Base-by-base conservation (phyloP, 352 stramenopile species). In the Pythium brassicae region DNA sequence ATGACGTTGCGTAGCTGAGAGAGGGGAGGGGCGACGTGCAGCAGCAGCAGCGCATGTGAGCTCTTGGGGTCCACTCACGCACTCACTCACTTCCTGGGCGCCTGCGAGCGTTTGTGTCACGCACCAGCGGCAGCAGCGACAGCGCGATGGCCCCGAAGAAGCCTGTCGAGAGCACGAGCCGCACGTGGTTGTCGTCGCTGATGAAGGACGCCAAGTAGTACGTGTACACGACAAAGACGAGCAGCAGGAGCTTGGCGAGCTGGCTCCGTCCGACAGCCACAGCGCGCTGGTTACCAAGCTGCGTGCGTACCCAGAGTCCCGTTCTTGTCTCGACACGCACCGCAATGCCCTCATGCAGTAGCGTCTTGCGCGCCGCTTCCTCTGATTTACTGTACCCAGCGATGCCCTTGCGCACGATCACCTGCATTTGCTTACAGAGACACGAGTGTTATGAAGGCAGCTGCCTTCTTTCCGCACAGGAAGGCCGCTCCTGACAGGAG, bases 151-250 rank as follows among this genome's bases (percentile, higher is more conserved):
- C 76, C n/a, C 74, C 39, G 57, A 86, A 88, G 68, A 90, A 90
- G n/a, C 77, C 79, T 0, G 75, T 74, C 7, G 79, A 86, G 62
- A 81, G 75, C 11, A 88, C 59, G 42, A 87, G 64, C 8, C 71
- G 65, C 23, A 87, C 53, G 42, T 70, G 66, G 34, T 59, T 82
- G 27, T 84, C 75, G 12, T 86, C 69, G 35, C 72, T 67, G 53
- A 90, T 78, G 27, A 68, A 59, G 40, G 74, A 65, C 22, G 65
- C 63, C n/a, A 90, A 29, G 46, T 83, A 90, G 62, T 87, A 86
- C 27, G 74, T 88, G 73, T 90, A 90, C 12, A 90, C 64, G n/a
- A 88, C 59, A 8, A 90, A 66, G 37, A 86, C 69, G 3, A 90
- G 75, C 57, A 87, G 51, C 48, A 90, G 50, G 55, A 86, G 74